These are phyloP conservation scores for Cryptosporidium muris DNA, from an alignment of 169 alveolate genomes.

Conservation along the genomic window DNA sequence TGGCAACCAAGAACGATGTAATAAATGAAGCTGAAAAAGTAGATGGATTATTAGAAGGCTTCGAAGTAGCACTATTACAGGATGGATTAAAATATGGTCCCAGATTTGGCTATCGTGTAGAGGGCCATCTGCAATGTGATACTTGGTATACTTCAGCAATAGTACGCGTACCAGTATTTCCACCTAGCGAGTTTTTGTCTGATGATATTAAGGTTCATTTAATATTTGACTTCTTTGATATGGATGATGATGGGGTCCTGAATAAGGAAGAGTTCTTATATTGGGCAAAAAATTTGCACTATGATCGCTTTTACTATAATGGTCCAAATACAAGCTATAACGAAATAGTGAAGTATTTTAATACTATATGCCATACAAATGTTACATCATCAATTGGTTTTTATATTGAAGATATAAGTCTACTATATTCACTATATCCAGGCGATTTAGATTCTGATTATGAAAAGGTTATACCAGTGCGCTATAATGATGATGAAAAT, in stretches of 20 bases:
- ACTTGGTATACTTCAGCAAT: constrained; percentile 73
- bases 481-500: constrained; percentile 25
- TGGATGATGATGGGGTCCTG: constrained; percentile 69
- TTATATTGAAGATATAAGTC: constrained; percentile 64
- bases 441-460: constrained; percentile 73
- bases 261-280: constrained; percentile 44
- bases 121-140: constrained; percentile 33
- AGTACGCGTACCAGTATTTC: constrained; percentile 74
- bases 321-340: constrained; percentile 62
- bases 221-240: constrained; percentile 72
- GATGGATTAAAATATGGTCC: constrained; percentile 78
- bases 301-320: constrained; percentile 19
- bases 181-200: constrained; percentile 72
- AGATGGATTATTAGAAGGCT: constrained; percentile 72
- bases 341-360: constrained; percentile 72
- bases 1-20: constrained; percentile 75
- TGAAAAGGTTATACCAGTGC: constrained; percentile 72
- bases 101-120: constrained; percentile 72
- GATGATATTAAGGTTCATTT: constrained; percentile 71
- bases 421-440: constrained; percentile 72
- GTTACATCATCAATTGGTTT: constrained; percentile 70
- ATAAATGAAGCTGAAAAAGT: constrained; percentile 63
- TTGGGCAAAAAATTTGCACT: constrained; percentile 47
- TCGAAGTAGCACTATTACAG: constrained; percentile 72
- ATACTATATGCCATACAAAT: constrained; percentile 72